These are phyloP conservation scores for Pelargonium cotyledonis DNA, from an alignment of 441 rosid species.

Conservation along the genomic window DNA sequence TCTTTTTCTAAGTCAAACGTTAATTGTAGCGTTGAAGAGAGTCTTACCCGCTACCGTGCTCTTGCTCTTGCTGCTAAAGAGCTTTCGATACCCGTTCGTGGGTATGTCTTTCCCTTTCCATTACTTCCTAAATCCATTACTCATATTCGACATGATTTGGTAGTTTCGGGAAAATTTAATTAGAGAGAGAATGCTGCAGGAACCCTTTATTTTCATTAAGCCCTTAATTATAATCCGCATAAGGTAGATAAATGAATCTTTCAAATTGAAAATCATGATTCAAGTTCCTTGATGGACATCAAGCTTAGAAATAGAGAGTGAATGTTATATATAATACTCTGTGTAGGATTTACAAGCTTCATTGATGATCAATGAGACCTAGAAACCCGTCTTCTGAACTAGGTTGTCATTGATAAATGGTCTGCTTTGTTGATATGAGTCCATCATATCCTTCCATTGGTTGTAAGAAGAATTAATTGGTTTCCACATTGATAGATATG, in stretches of 20 bases:
- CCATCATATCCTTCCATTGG: neutral
- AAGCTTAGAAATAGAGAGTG: too few relatives aligned
- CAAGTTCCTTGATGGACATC: too few relatives aligned
- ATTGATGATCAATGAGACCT: neutral
- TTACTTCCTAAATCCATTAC: neutral
- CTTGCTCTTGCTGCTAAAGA: conserved; percentile 71
- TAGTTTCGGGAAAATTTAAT: too few relatives aligned
- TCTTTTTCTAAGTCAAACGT: conserved; percentile 89
- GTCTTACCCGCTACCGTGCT: conserved; percentile 73
- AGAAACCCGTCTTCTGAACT: neutral
- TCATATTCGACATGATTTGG: too few relatives aligned
- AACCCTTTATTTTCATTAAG: too few relatives aligned
- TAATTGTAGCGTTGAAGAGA: conserved; percentile 88
- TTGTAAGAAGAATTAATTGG: conserved; percentile 12
- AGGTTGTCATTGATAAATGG: neutral
- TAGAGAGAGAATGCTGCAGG: too few relatives aligned
- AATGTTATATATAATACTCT: neutral
- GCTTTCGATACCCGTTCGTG: conserved; percentile 75
- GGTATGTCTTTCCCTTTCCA: conserved; percentile 38
- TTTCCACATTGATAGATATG: conserved; percentile 49
- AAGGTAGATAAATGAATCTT: too few relatives aligned
- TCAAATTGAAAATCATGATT: too few relatives aligned
- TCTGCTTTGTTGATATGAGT: neutral
- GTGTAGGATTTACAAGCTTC: neutral
- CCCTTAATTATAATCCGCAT: too few relatives aligned